A percentile compares a stretch with the other conserved stretches of the same genome.
These are phyloP conservation scores for Rosa lucieae DNA, from an alignment of 306 rosid species.

Conservation along the genomic window DNA sequence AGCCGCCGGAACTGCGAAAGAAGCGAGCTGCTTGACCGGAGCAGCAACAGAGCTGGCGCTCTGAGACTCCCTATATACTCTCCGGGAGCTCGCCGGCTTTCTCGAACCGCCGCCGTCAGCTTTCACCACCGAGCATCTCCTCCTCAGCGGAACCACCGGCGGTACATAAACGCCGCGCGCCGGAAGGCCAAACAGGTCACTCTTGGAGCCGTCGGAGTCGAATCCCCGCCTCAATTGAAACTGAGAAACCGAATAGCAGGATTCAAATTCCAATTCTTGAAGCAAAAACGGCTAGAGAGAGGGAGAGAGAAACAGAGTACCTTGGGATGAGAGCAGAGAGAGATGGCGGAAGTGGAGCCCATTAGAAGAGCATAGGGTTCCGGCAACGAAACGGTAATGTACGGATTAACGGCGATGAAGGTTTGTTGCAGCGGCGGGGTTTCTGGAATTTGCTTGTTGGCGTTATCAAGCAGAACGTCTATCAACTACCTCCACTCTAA, in stretches of 20 bases:
- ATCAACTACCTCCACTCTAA: background rate
- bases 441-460: conserved; percentile 1
- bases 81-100: conserved; percentile 48
- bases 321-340: conserved; percentile 58
- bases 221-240: conserved; percentile 31
- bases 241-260: conserved; percentile 7
- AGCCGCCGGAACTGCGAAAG: conserved; percentile 62
- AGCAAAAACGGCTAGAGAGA: background rate
- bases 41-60: conserved; percentile 46
- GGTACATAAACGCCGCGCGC: conserved; percentile 30
- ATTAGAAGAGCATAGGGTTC: conserved; percentile 37
- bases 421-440: conserved; percentile 16
- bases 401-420: background rate
- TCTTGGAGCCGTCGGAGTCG: conserved; percentile 11
- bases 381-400: too few species aligned
- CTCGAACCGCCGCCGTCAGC: conserved; percentile 52
- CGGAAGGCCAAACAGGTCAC: conserved; percentile 26
- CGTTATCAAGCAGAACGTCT: conserved; percentile 6
- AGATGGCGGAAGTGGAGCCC: conserved; percentile 61
- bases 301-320: conserved; percentile 22
- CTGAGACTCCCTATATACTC: conserved; percentile 78
- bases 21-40: conserved; percentile 63
- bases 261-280: background rate
- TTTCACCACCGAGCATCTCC: conserved; percentile 39
- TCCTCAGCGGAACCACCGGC: conserved; percentile 16